These are phyloP conservation scores for Daedalea quercina DNA, from an alignment of 768 basidiomycete genomes.

Conservation along the genomic window DNA sequence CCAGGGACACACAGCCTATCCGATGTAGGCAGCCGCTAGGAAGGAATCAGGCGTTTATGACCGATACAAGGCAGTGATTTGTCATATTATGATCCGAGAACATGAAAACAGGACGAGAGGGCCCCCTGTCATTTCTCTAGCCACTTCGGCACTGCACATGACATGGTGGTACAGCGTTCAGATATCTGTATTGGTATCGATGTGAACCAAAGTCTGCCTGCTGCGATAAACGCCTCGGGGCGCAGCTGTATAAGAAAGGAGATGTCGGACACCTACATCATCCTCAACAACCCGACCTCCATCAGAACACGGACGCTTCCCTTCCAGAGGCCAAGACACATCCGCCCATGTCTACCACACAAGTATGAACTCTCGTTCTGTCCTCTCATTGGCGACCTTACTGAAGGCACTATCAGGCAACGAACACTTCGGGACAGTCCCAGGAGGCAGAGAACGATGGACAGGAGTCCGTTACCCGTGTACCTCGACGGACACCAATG, in stretches of 20 bases:
- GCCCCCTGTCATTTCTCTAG: neutral
- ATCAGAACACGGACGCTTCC: neutral
- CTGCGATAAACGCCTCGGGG: neutral
- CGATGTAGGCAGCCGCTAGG: neutral
- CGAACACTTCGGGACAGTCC: neutral
- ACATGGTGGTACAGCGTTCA: neutral
- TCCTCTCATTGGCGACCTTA: neutral
- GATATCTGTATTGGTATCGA: neutral
- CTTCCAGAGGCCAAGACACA: neutral
- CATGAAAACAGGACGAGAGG: neutral
- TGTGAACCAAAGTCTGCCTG: neutral
- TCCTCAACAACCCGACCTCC: neutral
- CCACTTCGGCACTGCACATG: neutral
- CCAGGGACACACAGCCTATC: neutral
- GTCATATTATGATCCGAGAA: neutral
- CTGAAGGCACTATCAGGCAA: neutral
- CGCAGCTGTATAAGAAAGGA: neutral
- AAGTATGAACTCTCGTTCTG: neutral
- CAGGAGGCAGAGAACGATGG: neutral
- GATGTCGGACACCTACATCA: neutral
- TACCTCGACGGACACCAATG: slow-evolving; percentile 44
- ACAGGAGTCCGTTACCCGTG: neutral
- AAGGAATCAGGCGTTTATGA: neutral
- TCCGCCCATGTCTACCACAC: neutral
- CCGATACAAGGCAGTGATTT: neutral